These are phyloP conservation scores for Globisporangium paddicum DNA, from an alignment of 352 stramenopile species.

Conservation along the genomic window DNA sequence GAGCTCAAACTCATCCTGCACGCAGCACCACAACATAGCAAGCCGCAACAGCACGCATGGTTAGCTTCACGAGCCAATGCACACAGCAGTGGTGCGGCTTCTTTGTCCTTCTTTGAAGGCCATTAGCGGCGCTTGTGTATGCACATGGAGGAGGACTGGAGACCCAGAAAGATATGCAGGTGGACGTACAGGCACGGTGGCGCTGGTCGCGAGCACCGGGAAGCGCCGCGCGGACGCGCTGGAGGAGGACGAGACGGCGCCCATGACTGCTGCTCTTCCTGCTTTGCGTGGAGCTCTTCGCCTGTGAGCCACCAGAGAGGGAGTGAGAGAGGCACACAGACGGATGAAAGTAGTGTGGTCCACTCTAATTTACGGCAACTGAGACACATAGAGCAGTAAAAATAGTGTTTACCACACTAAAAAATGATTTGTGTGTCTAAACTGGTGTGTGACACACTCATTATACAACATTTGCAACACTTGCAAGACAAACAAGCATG, in stretches of 20 bases:
- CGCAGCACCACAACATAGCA: neutral
- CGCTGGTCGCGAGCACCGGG: slow-evolving; percentile 69
- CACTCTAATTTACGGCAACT: no score
- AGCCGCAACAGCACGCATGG: neutral
- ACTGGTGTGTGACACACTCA: no score
- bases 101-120: neutral
- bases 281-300: slow-evolving; percentile 6
- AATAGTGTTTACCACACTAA: no score
- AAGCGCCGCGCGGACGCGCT: slow-evolving; percentile 27
- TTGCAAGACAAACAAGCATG: neutral
- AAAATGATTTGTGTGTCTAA: no score
- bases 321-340: neutral
- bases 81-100: neutral
- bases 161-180: neutral
- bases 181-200: slow-evolving; percentile 36
- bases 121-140: neutral
- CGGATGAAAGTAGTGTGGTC: neutral
- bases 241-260: slow-evolving; percentile 42
- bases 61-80: no score
- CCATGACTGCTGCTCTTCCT: slow-evolving; percentile 28
- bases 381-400: no score
- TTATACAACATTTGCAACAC: no score
- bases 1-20: slow-evolving; percentile 11
- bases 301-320: slow-evolving; percentile 11
- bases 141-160: neutral